Evolutionary conservation across 1,139 yeast genomes (phyloP).

Genomic region (Yamadazyma trypodendri): DNA sequence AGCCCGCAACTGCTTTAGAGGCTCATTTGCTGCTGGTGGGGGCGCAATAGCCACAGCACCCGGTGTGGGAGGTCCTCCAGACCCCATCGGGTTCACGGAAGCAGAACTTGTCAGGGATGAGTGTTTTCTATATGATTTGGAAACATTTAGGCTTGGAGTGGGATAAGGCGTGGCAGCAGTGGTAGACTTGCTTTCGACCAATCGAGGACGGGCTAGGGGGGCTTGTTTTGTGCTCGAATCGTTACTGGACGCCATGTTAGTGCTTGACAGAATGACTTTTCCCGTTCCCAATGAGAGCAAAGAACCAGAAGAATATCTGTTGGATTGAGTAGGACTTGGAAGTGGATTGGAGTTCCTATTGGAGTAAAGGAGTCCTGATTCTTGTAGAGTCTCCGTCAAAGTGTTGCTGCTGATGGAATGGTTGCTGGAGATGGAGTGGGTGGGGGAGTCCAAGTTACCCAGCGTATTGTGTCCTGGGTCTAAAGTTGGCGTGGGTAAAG

Average conservation of each 20-base stretch:
- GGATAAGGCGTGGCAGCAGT: constrained; percentile 19
- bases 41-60: constrained; percentile 1
- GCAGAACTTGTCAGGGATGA: constrained; percentile 9
- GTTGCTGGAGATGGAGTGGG: constrained; percentile 25
- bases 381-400: constrained; percentile 15
- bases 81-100: background rate
- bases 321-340: constrained; percentile 30
- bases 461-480: constrained; percentile 33
- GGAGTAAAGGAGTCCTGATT: constrained; percentile 11
- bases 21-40: constrained; percentile 42
- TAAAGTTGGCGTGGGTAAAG: constrained; percentile 56
- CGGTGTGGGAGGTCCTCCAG: background rate
- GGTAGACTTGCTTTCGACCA: constrained; percentile 32
- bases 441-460: constrained; percentile 33
- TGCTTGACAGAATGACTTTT: constrained; percentile 31
- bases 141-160: constrained; percentile 7
- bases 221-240: constrained; percentile 3
- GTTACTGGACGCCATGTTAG: background rate
- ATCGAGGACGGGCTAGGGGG: constrained; percentile 24
- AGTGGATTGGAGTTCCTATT: constrained; percentile 14
- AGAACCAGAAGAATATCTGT: constrained; percentile 41
- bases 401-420: constrained; percentile 15
- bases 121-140: constrained; percentile 14
- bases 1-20: constrained; percentile 81
- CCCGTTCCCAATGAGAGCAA: constrained; percentile 45